Conservation (phyloP, 345 rosid genomes). For the Melastoma malabathricum region DNA sequence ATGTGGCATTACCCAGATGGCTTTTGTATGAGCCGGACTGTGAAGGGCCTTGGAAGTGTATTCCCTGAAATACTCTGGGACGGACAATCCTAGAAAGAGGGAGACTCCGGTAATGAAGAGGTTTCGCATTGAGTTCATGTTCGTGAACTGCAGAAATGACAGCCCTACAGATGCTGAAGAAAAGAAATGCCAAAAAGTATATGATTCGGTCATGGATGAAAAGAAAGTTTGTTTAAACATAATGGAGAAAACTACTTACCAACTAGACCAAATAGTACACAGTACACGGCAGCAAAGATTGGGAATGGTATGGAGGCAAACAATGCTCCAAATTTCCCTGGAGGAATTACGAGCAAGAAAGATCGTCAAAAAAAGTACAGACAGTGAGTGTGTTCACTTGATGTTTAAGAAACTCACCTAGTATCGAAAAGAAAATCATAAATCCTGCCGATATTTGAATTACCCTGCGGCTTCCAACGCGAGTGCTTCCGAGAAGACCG, state of each 20-base stretch:
- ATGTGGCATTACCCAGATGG: conserved; percentile 57
- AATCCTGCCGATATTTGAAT: conserved; percentile 95
- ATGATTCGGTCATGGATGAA: not conserved
- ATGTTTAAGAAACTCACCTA: conserved; percentile 33
- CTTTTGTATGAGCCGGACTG: conserved; percentile 82
- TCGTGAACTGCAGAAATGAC: conserved; percentile 90
- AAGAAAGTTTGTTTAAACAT: not conserved
- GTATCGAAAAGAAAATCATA: conserved; percentile 92
- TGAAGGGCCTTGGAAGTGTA: conserved; percentile 69
- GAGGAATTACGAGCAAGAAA: conserved; percentile 3
- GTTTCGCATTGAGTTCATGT: conserved; percentile 97
- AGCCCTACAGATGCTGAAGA: conserved; percentile 81
- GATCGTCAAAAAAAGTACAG: not conserved
- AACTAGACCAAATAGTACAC: conserved; percentile 85
- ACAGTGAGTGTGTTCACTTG: too few relatives aligned
- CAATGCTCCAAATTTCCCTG: conserved; percentile 94
- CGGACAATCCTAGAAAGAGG: conserved; percentile 73
- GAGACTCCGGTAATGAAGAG: conserved; percentile 81
- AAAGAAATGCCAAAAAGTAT: conserved; percentile 1
- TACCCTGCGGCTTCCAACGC: conserved; percentile 94
- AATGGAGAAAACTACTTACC: conserved; percentile 24
- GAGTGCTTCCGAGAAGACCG: conserved; percentile 91
- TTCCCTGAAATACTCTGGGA: conserved; percentile 82
- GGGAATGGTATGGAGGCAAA: conserved; percentile 95
- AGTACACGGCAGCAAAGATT: conserved; percentile 85